Base-by-base conservation (phyloP, 2,329 filamentous ascomycete species). In the Colletotrichum zoysiae region DNA sequence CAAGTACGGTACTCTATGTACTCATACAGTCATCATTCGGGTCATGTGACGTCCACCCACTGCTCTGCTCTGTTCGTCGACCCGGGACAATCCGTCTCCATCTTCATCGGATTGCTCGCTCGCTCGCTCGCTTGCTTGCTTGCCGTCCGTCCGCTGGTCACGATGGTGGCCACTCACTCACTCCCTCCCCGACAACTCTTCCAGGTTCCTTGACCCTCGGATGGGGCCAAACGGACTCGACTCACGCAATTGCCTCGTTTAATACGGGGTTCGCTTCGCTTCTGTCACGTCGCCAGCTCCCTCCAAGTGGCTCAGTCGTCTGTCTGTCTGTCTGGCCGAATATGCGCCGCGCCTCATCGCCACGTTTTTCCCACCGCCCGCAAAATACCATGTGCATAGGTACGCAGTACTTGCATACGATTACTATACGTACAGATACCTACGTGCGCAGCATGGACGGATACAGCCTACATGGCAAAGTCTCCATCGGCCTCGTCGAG, bases 311-410 rank as follows among this genome's bases (percentile, higher is more conserved):
- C 62, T 66, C 56, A 70, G 46, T 65, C 42, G 42, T 46, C 42
- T 42, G 8, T 40, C 40, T 42, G 40, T 42, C 40, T 53, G 67
- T 70, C 67, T 70, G 67, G 67, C 67, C 67, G 67, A 70, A 30
- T 67, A 70, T 70, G 62, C 62, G 67, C 67, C 67, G 67, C 63
- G 56, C 67, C 62, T 70, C 67, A 44, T 70, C 62, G 65, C 67
- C 67, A 70, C 62, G 67, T 46, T 46, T 70, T 67, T 70, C 55
- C 40, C 40, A 70, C n/a, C n/a, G n/a, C n/a, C 57, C 44, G 38
- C 20, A 30, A 30, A 30, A 30, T 30, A 30, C 26, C 26, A 30
- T 30, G 26, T 30, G 26, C 26, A 30, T 30, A 30, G 26, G 26
- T 30, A 30, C 26, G 26, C 26, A 30, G 26, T 30, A 30, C 26